Evolutionary conservation across 73 alveolate genomes (phyloP), one percentile per base, ranked within the genome.

Genomic region (Paramecium sexaurelia): DNA sequence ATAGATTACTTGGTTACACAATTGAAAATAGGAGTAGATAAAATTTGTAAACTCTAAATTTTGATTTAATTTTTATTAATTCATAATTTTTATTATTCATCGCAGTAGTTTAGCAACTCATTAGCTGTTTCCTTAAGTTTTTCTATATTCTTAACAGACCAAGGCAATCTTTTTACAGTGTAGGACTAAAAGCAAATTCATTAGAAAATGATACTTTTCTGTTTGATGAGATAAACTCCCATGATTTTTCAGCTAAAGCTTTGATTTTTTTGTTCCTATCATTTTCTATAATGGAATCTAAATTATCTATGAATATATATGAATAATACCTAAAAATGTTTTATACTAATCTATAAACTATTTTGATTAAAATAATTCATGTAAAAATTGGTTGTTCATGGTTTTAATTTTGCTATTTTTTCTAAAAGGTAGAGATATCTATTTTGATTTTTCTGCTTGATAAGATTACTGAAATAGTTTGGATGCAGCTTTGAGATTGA

Each of bases 321-420:
- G 11, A 35, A 27, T 35, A 11, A 33, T 32, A 71, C 86, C 86
- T n/a, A 71, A 71, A 19, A 71, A 71, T n/a, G 55, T 71, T 7
- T 32, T 11, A 24, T 71, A 71, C 32, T 71, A 40, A 71, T 71
- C 27, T 9, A 32, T 35, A 71, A 71, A 71, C 35, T 71, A 22
- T 36, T 71, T 35, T 3, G 86, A 71, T 36, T 37, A n/a, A 11
- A 71, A 71, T 33, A 71, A 35, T 71, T 71, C 27, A 71, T 35
- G 56, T 10, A 71, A 36, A 36, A 71, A 71, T 33, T 71, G 56
- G 9, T 22, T 15, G 56, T 71, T 71, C 86, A 71, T 71, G 19
- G 86, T 71, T 37, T 71, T 71, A 15, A 33, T 71, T 71, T 71
- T 71, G 22, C 86, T 71, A 71, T 71, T 71, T 40, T 32, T 32